These are phyloP conservation scores for Yamadazyma pseudoaaseri DNA, from an alignment of 1,139 yeast species.

Conservation along the genomic window DNA sequence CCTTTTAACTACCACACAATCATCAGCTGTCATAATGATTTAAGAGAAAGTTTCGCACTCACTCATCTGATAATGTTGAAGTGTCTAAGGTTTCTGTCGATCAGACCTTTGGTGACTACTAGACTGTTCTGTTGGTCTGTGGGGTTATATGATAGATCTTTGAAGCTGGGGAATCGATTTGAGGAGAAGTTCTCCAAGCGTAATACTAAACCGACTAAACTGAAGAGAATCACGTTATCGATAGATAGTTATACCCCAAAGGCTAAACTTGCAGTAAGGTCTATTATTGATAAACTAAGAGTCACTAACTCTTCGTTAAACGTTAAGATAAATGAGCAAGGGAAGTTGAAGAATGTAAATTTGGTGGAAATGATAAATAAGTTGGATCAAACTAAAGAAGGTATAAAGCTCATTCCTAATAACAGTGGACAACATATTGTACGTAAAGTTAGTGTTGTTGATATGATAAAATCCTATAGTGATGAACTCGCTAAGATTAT, in stretches of 20 bases:
- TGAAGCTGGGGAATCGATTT: conserved; percentile 1
- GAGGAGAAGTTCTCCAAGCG: conserved; percentile 1
- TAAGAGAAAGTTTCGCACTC: too few relatives aligned
- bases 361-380: conserved; percentile 31
- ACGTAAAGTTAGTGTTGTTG: conserved; percentile 24
- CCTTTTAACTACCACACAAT: conserved; percentile 4
- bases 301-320: conserved; percentile 19
- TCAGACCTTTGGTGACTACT: background rate
- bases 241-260: conserved; percentile 21
- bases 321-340: conserved; percentile 29
- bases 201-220: background rate
- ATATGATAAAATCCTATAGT: conserved; percentile 34
- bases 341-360: conserved; percentile 21
- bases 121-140: background rate
- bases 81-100: background rate
- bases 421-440: conserved; percentile 27
- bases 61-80: too few relatives aligned
- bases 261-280: conserved; percentile 29
- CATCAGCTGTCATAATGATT: conserved; percentile 1
- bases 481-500: conserved; percentile 32
- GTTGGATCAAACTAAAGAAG: conserved; percentile 28
- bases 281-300: conserved; percentile 28
- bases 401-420: conserved; percentile 26
- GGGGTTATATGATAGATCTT: background rate
- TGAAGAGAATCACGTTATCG: conserved; percentile 12